Conservation (phyloP, 306 rosid genomes). For the Fragaria nilgerrensis region DNA sequence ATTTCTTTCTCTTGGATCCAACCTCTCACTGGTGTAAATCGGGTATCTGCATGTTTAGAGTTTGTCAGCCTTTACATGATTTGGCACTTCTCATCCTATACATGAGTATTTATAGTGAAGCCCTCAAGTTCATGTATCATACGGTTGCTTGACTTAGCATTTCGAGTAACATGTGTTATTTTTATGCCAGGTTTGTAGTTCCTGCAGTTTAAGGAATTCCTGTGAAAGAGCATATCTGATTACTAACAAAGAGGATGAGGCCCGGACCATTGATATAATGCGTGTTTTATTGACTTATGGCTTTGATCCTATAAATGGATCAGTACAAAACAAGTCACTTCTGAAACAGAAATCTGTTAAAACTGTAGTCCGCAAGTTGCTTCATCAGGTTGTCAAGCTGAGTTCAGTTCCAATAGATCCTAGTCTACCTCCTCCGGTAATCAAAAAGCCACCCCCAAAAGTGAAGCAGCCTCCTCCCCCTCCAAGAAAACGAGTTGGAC, state of each 20-base stretch:
- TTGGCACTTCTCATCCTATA: background rate
- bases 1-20: background rate
- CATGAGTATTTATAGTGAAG: background rate
- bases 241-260: constrained; percentile 91
- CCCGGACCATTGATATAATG: constrained; percentile 81
- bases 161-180: constrained; percentile 31
- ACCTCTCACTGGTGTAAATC: background rate
- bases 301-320: constrained; percentile 72
- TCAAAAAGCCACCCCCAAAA: constrained; percentile 82
- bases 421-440: constrained; percentile 79
- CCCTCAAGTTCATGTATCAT: too few species aligned
- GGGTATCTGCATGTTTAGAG: background rate
- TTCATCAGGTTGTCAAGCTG: constrained; percentile 91
- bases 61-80: background rate
- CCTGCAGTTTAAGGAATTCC: constrained; percentile 92
- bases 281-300: constrained; percentile 72
- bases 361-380: constrained; percentile 81
- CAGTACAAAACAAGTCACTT: constrained; percentile 57
- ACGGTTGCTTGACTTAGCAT: background rate
- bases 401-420: constrained; percentile 95
- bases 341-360: constrained; percentile 71
- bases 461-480: constrained; percentile 95
- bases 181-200: constrained; percentile 87
- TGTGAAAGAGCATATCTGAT: constrained; percentile 81
- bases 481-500: constrained; percentile 82